These are phyloP conservation scores for Circinella umbellata DNA, from an alignment of 371 early-diverging fungal genomes.

Conservation along the genomic window DNA sequence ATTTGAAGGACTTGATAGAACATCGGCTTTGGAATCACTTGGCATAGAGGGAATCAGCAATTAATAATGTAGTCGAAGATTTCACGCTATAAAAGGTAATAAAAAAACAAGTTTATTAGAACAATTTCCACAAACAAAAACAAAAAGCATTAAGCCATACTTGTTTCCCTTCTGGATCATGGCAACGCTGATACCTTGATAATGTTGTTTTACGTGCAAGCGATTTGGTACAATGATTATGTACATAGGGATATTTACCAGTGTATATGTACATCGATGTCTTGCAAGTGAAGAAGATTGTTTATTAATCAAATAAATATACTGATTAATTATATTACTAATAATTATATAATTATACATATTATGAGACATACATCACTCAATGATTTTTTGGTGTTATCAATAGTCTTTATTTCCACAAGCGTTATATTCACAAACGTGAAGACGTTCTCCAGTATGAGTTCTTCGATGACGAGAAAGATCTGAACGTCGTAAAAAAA, in stretches of 20 bases:
- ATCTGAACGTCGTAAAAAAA: slow-evolving; percentile 80
- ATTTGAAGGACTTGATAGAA: slow-evolving; percentile 20
- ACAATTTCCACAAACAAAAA: slow-evolving; percentile 10
- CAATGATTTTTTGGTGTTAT: no score
- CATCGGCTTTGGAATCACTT: slow-evolving; percentile 20
- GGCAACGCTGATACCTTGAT: slow-evolving; percentile 66
- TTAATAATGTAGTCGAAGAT: slow-evolving; percentile 14
- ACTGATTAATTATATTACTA: background rate
- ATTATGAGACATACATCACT: slow-evolving; percentile 41
- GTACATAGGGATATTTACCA: slow-evolving; percentile 54
- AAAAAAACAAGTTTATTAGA: slow-evolving; percentile 6
- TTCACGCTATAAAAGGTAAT: slow-evolving; percentile 16
- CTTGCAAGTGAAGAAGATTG: slow-evolving; percentile 46
- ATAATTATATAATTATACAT: slow-evolving; percentile 12
- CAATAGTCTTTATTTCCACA: no score
- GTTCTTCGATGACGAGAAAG: slow-evolving; percentile 78
- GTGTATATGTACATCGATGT: slow-evolving; percentile 54
- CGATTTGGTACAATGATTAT: slow-evolving; percentile 60
- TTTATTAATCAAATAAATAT: background rate
- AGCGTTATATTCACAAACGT: slow-evolving; percentile 61
- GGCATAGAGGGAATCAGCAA: slow-evolving; percentile 8
- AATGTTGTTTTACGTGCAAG: slow-evolving; percentile 74
- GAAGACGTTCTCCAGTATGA: slow-evolving; percentile 79
- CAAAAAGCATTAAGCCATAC: slow-evolving; percentile 14
- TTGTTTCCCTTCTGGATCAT: slow-evolving; percentile 28